Conservation (phyloP, 805 yeast genomes). For the Candida dendrica region DNA sequence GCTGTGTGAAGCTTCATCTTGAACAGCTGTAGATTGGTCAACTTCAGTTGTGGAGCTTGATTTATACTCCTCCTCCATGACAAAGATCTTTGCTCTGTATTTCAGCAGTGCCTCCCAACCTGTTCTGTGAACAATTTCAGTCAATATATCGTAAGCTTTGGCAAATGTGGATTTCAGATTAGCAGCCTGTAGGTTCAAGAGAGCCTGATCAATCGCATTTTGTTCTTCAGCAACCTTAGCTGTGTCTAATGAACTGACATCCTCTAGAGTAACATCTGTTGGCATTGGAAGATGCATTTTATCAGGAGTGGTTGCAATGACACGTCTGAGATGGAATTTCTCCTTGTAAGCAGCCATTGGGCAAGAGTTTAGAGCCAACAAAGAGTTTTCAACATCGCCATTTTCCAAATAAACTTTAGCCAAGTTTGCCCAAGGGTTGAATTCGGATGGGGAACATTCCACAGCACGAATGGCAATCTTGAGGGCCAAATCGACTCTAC, state of each 20-base stretch:
- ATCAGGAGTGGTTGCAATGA: conserved; percentile 43
- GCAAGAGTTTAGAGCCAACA: conserved; percentile 67
- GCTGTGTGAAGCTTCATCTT: conserved; percentile 3
- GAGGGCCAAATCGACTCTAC: conserved; percentile 48
- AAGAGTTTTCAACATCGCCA: conserved; percentile 64
- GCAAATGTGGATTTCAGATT: conserved; percentile 54
- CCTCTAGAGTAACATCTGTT: conserved; percentile 61
- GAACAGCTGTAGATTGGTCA: background rate
- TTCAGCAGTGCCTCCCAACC: conserved; percentile 69
- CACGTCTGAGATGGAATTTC: conserved; percentile 52
- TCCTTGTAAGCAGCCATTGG: conserved; percentile 73
- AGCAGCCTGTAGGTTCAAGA: conserved; percentile 61
- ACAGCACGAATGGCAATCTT: conserved; percentile 58
- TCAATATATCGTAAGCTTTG: conserved; percentile 50
- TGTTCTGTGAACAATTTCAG: conserved; percentile 55
- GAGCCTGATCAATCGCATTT: conserved; percentile 51
- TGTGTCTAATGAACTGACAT: conserved; percentile 62
- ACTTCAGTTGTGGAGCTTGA: conserved; percentile 14
- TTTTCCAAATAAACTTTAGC: conserved; percentile 56
- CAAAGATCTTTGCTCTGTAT: conserved; percentile 55
- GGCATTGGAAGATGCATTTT: conserved; percentile 73
- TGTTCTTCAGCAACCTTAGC: conserved; percentile 61
- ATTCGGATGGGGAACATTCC: conserved; percentile 67
- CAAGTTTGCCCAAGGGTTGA: conserved; percentile 64
- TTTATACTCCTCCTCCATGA: conserved; percentile 61